Evolutionary conservation across 352 stramenopile species (phyloP).

Genomic region (Pythium brachiatum): DNA sequence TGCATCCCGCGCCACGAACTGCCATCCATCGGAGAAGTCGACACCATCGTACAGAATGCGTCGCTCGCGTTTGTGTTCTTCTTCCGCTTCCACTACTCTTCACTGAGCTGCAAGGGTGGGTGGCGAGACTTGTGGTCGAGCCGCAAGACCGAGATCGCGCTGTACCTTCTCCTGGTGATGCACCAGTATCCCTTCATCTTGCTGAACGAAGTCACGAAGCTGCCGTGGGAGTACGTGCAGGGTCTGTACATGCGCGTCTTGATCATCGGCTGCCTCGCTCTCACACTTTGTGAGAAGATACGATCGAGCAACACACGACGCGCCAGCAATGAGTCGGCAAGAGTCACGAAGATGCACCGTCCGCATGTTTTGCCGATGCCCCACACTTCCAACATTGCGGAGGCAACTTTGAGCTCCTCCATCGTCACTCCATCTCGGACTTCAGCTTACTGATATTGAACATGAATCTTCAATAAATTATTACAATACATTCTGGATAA

Average conservation of each 20-base stretch:
- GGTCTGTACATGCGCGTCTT: conserved; percentile 36
- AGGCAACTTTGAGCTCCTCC: not conserved
- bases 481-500: no score
- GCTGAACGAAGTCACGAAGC: conserved; percentile 20
- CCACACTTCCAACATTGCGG: not conserved
- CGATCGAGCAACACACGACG: conserved; percentile 18
- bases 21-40: conserved; percentile 11
- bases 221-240: conserved; percentile 41
- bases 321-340: conserved; percentile 6
- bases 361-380: conserved; percentile 3
- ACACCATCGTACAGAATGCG: conserved; percentile 24
- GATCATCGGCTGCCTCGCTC: conserved; percentile 16
- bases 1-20: conserved; percentile 5
- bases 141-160: conserved; percentile 22
- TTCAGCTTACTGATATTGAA: not conserved
- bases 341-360: not conserved
- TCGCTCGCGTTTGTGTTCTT: conserved; percentile 34
- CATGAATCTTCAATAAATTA: no score
- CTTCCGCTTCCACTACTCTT: conserved; percentile 43
- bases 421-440: not conserved
- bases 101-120: conserved; percentile 10
- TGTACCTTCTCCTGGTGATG: conserved; percentile 30
- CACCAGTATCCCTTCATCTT: conserved; percentile 32
- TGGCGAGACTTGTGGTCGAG: conserved; percentile 12
- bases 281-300: conserved; percentile 12